These are phyloP conservation scores for Arachis hypogaea DNA, from an alignment of 306 rosid genomes.

Conservation along the genomic window DNA sequence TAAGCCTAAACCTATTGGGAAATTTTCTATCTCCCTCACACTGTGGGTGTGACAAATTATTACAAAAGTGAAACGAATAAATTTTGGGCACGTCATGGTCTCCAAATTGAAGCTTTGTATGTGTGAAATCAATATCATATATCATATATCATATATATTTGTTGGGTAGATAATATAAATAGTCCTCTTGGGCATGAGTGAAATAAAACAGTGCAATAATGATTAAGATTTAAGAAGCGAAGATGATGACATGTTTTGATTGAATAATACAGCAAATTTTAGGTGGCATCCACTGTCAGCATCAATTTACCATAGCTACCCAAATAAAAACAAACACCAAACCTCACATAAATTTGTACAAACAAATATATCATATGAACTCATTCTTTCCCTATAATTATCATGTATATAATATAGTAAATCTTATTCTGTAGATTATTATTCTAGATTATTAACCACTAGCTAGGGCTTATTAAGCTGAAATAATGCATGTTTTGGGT, in stretches of 20 bases:
- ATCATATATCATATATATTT: background rate
- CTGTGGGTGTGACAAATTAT: background rate
- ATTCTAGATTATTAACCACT: background rate
- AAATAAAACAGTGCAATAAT: constrained; percentile 24
- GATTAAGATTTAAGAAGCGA: constrained; percentile 20
- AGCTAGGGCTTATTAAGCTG: background rate
- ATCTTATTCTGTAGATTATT: too few relatives aligned
- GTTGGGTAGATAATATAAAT: background rate
- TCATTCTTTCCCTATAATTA: too few relatives aligned
- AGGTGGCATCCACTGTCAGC: constrained; percentile 22
- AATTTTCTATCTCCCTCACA: too few relatives aligned
- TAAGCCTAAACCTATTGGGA: too few relatives aligned
- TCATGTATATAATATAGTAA: too few relatives aligned
- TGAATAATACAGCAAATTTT: constrained; percentile 3
- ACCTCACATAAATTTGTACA: background rate
- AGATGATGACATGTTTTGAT: constrained; percentile 34
- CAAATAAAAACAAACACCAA: background rate
- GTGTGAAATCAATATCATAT: constrained; percentile 13
- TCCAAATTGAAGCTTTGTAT: background rate
- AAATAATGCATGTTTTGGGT: background rate
- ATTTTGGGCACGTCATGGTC: constrained; percentile 9
- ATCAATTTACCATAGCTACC: constrained; percentile 11
- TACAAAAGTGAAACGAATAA: constrained; percentile 6
- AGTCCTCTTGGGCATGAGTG: constrained; percentile 32
- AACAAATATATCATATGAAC: background rate